Base-by-base conservation (phyloP, 352 stramenopile genomes). In the Phytophthora macrochlamydospora region DNA sequence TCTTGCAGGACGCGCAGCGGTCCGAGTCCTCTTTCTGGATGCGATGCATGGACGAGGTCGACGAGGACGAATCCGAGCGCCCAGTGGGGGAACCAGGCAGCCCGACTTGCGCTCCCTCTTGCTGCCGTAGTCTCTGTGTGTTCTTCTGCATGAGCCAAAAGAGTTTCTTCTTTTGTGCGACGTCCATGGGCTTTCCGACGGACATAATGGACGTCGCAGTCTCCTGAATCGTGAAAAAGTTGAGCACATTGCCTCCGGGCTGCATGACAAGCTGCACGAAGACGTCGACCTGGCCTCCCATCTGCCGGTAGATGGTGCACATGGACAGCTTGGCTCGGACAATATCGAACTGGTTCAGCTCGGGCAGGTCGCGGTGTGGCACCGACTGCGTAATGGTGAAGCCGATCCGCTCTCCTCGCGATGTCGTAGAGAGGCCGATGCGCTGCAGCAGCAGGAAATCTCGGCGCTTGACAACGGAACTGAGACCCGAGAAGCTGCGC, bases 131-230 rank as follows among this genome's bases (percentile, higher is more conserved):
- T 46, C 40, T 46, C 53, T 63, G 54, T 0, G 66, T 75, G 37
- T 73, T 73, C 31, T 72, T 67, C 32, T 67, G 61, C 71, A 88
- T 78, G 43, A 76, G 73, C 68, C 79, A 89, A 53, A 83, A 75
- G 35, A 89, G 75, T 24, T 89, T 89, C 66, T 86, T 89, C 48
- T 76, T 85, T 38, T 83, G 69, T 6, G 76, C 75, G 5, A 68
- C 67, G 7, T 73, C 52, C 35, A 84, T 83, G 38, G 72, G 66
- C 53, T 83, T 74, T 42, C 72, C 68, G 2, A 74, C 65, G 11
- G 60, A 65, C 42, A 78, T 64, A 30, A 77, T 54, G 31, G 59
- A 66, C 49, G 65, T 51, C 43, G 71, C 65, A 0, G 71, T 69
- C 48, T 87, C 66, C 14, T 70, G 60, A 0, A 73, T 31, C 59